phyloP scores from a whole-genome alignment of 2,329 filamentous ascomycete species.

The Didymella glomerata region DNA sequence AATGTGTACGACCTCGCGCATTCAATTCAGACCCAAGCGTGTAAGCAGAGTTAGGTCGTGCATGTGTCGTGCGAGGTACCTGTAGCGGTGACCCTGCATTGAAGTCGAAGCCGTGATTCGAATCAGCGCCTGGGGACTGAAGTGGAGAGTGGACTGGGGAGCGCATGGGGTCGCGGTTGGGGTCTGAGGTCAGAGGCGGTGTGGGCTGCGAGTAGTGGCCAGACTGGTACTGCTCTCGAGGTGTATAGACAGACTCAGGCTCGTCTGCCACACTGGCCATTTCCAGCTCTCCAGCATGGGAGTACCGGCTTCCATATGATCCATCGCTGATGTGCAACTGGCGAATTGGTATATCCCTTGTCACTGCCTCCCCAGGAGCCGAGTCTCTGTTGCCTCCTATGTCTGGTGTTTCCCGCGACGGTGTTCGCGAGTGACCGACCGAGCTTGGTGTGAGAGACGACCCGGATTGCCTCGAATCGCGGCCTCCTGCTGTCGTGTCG shows the following conservation, averaged over 20 bases:
- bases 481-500: conserved; percentile 39
- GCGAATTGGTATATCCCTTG: conserved; percentile 46
- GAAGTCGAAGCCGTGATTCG: conserved; percentile 44
- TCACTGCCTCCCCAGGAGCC: conserved; percentile 36
- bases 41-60: conserved; percentile 78
- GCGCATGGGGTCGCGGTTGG: conserved; percentile 38
- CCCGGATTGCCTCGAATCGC: conserved; percentile 46
- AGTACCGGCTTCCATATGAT: conserved; percentile 44
- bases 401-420: conserved; percentile 48
- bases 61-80: conserved; percentile 64
- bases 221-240: conserved; percentile 33
- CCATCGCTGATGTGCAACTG: conserved; percentile 47
- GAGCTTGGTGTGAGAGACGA: conserved; percentile 47
- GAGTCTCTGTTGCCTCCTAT: conserved; percentile 34
- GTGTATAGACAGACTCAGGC: conserved; percentile 31
- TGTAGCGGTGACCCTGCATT: conserved; percentile 43
- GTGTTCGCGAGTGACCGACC: conserved; percentile 46
- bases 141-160: conserved; percentile 34
- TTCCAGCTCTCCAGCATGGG: conserved; percentile 45
- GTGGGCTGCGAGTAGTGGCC: conserved; percentile 34
- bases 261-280: conserved; percentile 40
- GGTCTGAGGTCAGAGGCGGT: conserved; percentile 34
- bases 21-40: conserved; percentile 76
- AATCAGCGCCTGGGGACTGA: conserved; percentile 46
- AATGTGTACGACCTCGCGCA: conserved; percentile 67